phyloP scores from a whole-genome alignment of 129 eudicot species.

The Flaveria bidentis region DNA sequence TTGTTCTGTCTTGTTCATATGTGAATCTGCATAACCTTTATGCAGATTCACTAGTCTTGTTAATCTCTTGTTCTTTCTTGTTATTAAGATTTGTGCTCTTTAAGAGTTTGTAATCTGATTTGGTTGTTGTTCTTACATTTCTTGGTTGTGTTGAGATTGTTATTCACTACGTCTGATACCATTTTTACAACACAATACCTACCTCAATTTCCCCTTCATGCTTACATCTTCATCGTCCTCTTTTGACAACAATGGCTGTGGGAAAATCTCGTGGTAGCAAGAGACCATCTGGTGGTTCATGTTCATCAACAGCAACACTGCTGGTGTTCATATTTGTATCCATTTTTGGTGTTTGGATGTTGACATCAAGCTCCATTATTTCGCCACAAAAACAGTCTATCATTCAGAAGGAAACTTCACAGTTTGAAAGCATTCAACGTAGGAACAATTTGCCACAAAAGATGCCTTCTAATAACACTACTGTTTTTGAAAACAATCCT shows the following conservation, averaged over 20 bases:
- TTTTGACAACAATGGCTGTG: slow-evolving; percentile 37
- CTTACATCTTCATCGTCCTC: slow-evolving; percentile 6
- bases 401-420: slow-evolving; percentile 8
- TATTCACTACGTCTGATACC: too few species aligned
- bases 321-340: slow-evolving; percentile 48
- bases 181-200: slow-evolving; percentile 31
- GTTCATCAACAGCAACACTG: slow-evolving; percentile 47
- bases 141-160: too few species aligned
- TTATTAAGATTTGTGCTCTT: too few species aligned
- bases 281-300: slow-evolving; percentile 50
- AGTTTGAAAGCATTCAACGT: slow-evolving; percentile 3
- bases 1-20: too few species aligned
- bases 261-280: slow-evolving; percentile 47
- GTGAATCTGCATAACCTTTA: too few species aligned
- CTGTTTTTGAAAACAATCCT: slow-evolving; percentile 47
- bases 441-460: slow-evolving; percentile 9
- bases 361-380: slow-evolving; percentile 42
- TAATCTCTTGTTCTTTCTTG: too few species aligned
- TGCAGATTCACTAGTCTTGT: too few species aligned
- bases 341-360: slow-evolving; percentile 61
- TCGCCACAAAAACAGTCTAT: slow-evolving; percentile 33
- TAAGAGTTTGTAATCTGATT: too few species aligned
- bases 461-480: slow-evolving; percentile 9
- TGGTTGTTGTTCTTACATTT: too few species aligned
- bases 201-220: slow-evolving; percentile 22